These are phyloP conservation scores for Mrakia frigida DNA, from an alignment of 768 basidiomycete species.

Conservation along the genomic window DNA sequence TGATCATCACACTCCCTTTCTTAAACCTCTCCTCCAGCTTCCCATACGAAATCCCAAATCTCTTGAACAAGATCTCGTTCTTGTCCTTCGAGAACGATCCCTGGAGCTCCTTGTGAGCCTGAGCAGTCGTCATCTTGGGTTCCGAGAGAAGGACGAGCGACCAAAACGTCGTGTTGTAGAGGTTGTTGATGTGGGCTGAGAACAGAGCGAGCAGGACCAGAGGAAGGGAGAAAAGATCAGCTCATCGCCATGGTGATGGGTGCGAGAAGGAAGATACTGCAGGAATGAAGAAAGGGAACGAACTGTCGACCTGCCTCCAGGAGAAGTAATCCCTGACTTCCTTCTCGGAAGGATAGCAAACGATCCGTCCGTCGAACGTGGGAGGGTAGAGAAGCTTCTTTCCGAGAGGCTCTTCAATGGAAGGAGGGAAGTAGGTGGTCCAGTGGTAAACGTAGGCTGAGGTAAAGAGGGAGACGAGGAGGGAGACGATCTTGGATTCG, in stretches of 20 bases:
- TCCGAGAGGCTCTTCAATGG: slow-evolving; percentile 17
- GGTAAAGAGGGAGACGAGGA: slow-evolving; percentile 80
- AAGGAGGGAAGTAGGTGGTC: slow-evolving; percentile 66
- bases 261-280: neutral
- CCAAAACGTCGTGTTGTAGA: slow-evolving; percentile 97
- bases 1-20: slow-evolving; percentile 78
- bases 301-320: slow-evolving; percentile 95
- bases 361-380: slow-evolving; percentile 83
- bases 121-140: slow-evolving; percentile 18
- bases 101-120: slow-evolving; percentile 47
- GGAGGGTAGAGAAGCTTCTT: slow-evolving; percentile 66
- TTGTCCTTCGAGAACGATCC: slow-evolving; percentile 85
- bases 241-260: neutral
- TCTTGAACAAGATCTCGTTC: slow-evolving; percentile 79
- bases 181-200: slow-evolving; percentile 92
- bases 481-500: slow-evolving; percentile 73
- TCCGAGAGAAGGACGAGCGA: slow-evolving; percentile 66
- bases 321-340: slow-evolving; percentile 86
- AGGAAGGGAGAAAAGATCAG: neutral
- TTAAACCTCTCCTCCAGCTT: slow-evolving; percentile 62
- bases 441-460: slow-evolving; percentile 85
- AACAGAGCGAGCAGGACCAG: neutral
- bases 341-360: slow-evolving; percentile 67
- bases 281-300: slow-evolving; percentile 39
- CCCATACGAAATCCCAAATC: slow-evolving; percentile 85